A percentile compares a stretch with the other conserved stretches of the same genome.
Conservation (phyloP, 2,329 filamentous ascomycete genomes). For the Trichophyton benhamiae region DNA sequence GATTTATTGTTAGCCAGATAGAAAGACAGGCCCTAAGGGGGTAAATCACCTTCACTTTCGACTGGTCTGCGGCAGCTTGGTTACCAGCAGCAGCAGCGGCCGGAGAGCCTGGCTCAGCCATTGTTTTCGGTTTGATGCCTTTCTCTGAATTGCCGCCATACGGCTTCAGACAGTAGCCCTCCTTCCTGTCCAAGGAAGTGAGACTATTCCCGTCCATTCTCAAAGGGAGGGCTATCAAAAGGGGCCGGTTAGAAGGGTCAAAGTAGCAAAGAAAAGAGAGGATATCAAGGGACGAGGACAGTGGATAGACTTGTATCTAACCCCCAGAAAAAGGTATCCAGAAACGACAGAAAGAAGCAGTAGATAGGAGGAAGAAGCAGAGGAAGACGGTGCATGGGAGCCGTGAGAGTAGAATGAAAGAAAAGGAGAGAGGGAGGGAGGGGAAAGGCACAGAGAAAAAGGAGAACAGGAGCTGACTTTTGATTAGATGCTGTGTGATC, state of each 20-base stretch:
- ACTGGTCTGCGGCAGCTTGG: constrained; percentile 5
- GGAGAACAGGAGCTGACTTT: constrained; percentile 1
- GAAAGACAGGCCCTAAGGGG: background rate
- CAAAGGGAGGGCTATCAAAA: background rate
- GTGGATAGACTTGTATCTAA: background rate
- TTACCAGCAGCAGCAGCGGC: background rate
- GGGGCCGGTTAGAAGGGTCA: background rate
- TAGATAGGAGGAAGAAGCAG: background rate
- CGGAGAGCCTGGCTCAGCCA: background rate
- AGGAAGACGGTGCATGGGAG: background rate
- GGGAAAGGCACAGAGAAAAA: background rate
- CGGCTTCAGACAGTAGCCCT: background rate
- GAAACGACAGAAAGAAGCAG: background rate
- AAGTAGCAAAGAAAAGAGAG: background rate
- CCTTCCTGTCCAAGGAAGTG: background rate
- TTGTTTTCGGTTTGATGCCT: background rate
- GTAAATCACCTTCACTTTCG: constrained; percentile 10
- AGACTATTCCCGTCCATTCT: constrained; percentile 1
- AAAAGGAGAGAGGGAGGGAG: background rate
- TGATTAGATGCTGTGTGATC: background rate
- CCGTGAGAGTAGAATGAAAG: background rate
- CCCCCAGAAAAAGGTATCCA: background rate
- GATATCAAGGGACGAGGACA: background rate
- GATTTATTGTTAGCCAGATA: background rate
- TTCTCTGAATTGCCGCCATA: background rate